Evolutionary conservation across 2,329 filamentous ascomycete genomes (phyloP), one percentile per base, ranked within the genome.

Genomic region (Sporothrix phasma): DNA sequence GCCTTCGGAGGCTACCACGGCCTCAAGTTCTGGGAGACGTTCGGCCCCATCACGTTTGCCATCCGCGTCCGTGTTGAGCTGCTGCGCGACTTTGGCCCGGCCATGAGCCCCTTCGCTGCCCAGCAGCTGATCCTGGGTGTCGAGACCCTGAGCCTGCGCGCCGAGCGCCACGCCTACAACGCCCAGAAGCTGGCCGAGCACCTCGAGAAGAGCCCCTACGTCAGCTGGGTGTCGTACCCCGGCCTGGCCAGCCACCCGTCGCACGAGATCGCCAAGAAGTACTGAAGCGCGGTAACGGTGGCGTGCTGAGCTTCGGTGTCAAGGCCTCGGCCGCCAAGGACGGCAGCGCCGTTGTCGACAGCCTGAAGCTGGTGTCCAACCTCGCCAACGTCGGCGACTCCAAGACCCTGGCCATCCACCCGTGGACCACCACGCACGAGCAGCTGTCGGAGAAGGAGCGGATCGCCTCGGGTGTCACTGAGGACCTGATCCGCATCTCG

Each of bases 351-450:
- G 85, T 97, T 37, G 94, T 97, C 61, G 94, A 99, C 76, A 86
- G 86, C 70, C 95, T 99, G 80, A 94, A 95, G 82, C 78, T 99
- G 69, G 91, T 97, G 71, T 96, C 91, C 19, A 97, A 97, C 77
- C 79, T 97, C 69, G 94, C 94, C 65, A 99, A 99, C 74, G 92
- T 97, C 31, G 93, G 93, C 65, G 93, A 97, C 75, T 90, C 89
- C 58, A 97, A 97, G 83, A 96, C 92, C 6, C 80, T 97, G 67
- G 92, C 92, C 26, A 96, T 97, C 70, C 92, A 97, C 76, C 93
- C 93, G 24, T 96, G 92, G 90, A 89, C 87, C 5, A 97, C 93
- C 2, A 97, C 93, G 2, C 93, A 97, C 75, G 89, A 96, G 80
- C 93, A 97, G 79, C 81, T 97, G 65, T 86, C 81, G 26, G 88